Conservation (phyloP, 169 alveolate species). For the Plasmodium cynomolgi region DNA sequence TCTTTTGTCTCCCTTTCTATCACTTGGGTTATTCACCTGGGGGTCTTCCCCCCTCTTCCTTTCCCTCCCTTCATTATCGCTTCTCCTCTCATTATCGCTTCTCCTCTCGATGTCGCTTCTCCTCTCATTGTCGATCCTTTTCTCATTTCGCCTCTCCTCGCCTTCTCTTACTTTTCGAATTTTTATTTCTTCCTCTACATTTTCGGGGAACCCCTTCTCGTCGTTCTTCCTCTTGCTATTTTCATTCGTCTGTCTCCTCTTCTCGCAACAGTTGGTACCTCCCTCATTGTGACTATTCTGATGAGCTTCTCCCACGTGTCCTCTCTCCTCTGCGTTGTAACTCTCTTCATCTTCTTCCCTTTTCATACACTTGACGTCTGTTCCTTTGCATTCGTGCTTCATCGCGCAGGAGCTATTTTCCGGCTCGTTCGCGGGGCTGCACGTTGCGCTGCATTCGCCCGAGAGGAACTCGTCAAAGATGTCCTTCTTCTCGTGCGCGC, state of each 20-base stretch:
- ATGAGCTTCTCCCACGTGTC: neutral
- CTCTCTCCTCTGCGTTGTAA: neutral
- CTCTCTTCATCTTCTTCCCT: constrained; percentile 5
- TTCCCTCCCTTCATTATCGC: neutral
- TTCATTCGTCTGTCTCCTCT: neutral
- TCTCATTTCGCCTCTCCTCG: constrained; percentile 7
- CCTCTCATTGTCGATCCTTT: neutral
- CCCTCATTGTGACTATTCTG: neutral
- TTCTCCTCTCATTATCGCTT: neutral
- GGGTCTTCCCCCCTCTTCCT: neutral
- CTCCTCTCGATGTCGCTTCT: neutral
- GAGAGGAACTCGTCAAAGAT: constrained; percentile 28
- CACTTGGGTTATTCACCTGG: neutral
- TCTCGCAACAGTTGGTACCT: neutral
- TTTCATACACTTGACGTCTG: neutral
- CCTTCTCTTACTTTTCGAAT: constrained; percentile 9
- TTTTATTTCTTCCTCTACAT: constrained; percentile 24
- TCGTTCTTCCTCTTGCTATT: constrained; percentile 20
- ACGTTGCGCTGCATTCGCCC: neutral
- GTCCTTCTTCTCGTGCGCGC: constrained; percentile 28
- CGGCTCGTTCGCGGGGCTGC: neutral
- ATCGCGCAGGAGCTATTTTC: neutral
- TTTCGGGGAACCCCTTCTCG: neutral
- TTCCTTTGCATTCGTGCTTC: neutral
- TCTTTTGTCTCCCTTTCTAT: neutral